phyloP scores from a whole-genome alignment of 805 yeast species.

The Kregervanrija pseudodelftensis region DNA sequence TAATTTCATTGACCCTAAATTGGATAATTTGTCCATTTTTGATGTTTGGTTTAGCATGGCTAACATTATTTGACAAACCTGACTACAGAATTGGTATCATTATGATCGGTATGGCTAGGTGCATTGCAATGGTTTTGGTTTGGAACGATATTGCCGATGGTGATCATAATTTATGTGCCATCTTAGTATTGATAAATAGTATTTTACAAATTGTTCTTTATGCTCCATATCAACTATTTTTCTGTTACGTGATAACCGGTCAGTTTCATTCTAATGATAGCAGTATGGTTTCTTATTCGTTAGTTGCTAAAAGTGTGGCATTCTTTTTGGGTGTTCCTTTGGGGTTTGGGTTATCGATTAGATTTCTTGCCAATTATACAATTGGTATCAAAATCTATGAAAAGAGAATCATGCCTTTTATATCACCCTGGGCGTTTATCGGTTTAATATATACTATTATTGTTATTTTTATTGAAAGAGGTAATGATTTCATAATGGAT shows the following conservation, averaged over 20 bases:
- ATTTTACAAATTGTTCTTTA: constrained; percentile 43
- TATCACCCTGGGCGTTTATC: constrained; percentile 43
- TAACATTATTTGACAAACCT: constrained; percentile 36
- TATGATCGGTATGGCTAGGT: constrained; percentile 52
- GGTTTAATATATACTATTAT: constrained; percentile 47
- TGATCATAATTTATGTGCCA: constrained; percentile 42
- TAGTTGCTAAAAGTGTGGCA: constrained; percentile 43
- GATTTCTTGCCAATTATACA: constrained; percentile 23
- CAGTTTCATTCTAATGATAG: constrained; percentile 6
- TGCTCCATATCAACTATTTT: constrained; percentile 45
- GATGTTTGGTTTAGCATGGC: constrained; percentile 53
- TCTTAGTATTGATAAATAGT: constrained; percentile 45
- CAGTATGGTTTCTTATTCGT: constrained; percentile 23
- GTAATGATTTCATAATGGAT: constrained; percentile 38
- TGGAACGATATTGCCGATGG: constrained; percentile 54
- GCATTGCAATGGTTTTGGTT: constrained; percentile 56
- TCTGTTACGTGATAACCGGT: constrained; percentile 36
- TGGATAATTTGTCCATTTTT: constrained; percentile 52
- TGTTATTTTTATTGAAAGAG: constrained; percentile 45
- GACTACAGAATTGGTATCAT: constrained; percentile 51
- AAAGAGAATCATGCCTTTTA: constrained; percentile 30
- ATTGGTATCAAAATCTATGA: constrained; percentile 30
- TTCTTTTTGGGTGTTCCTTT: constrained; percentile 50
- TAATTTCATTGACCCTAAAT: constrained; percentile 38
- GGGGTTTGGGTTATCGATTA: constrained; percentile 35